Base-by-base conservation (phyloP, 129 eudicot species). In the Saposhnikovia divaricata region DNA sequence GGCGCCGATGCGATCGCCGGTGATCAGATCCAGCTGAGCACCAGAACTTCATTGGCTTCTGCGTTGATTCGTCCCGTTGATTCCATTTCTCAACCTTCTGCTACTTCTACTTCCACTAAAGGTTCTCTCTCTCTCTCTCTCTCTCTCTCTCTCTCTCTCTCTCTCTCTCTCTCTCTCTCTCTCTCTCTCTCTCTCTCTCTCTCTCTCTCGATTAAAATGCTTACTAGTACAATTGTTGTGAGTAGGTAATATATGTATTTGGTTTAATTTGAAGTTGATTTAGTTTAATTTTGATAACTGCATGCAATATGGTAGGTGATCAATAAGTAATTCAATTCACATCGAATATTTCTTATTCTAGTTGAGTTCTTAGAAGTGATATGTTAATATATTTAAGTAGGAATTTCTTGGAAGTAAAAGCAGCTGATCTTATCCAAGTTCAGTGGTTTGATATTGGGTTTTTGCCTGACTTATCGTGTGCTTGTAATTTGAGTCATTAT, bases 11-110 rank as follows among this genome's bases (percentile, higher is more conserved):
- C 86, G 23, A 79, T 86, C 81, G 89, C 80, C 81, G 90, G 80
- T 39, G 90, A 89, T 87, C 86, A 84, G 90, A 84, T 89, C 85
- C 85, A 80, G 43, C 87, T 51, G 83, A 84, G 83, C 59, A 87
- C 79, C 61, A 76, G 84, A 18, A 80, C 88, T 80, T 73, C 90
- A 69, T 82, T 82, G 84, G 83, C 85, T 50, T 82, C 84, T 61
- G 61, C 85, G 63, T 81, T 84, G 69, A 89, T 86, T 45, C 86
- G 88, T 72, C 74, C 89, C 2, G 89, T 84, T 57, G 91, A 77
- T 77, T 37, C 82, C 72, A 74, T 83, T 9, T 55, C 86, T 75
- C 83, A 87, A 53, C 69, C 88, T 19, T 78, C 87, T 38, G 55
- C 88, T 21, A 77, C 83, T 74, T 28, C 81, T 50, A 51, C 89